Conservation (phyloP, 2,329 filamentous ascomycete species). For the Ophiostoma sp. region DNA sequence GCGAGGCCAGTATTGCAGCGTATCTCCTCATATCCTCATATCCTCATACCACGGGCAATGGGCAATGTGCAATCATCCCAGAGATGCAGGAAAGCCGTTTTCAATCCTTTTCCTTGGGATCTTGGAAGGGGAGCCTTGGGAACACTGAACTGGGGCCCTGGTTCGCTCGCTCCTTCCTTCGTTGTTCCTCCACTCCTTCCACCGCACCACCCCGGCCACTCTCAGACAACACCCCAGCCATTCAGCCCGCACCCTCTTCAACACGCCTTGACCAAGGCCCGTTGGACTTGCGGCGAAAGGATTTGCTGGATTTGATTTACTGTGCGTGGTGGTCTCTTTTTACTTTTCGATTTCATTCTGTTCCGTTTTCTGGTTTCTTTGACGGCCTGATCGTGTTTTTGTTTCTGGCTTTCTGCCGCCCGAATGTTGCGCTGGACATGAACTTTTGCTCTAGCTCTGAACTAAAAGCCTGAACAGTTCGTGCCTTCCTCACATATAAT, state of each 20-base stretch:
- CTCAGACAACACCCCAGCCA: conserved; percentile 14
- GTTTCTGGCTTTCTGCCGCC: not conserved
- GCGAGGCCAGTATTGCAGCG: not conserved
- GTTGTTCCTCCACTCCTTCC: conserved; percentile 35
- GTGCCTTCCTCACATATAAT: no score
- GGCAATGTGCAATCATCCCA: not conserved
- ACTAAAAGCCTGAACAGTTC: not conserved
- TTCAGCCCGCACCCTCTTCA: conserved; percentile 9
- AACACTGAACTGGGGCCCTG: not conserved
- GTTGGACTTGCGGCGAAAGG: conserved; percentile 12
- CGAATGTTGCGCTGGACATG: not conserved
- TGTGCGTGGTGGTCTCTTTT: not conserved
- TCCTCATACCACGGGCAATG: not conserved
- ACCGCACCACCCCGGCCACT: not conserved
- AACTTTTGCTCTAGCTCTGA: not conserved
- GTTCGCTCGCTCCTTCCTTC: conserved; percentile 16
- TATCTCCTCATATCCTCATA: not conserved
- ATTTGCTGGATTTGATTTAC: not conserved
- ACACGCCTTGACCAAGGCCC: conserved; percentile 3
- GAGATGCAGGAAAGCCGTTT: not conserved
- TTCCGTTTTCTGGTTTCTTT: not conserved
- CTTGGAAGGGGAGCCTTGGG: not conserved
- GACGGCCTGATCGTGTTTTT: not conserved
- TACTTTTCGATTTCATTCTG: not conserved
- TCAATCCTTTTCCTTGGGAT: not conserved